phyloP scores from a whole-genome alignment of 2,329 filamentous ascomycete species.

The Daldinia sp. region DNA sequence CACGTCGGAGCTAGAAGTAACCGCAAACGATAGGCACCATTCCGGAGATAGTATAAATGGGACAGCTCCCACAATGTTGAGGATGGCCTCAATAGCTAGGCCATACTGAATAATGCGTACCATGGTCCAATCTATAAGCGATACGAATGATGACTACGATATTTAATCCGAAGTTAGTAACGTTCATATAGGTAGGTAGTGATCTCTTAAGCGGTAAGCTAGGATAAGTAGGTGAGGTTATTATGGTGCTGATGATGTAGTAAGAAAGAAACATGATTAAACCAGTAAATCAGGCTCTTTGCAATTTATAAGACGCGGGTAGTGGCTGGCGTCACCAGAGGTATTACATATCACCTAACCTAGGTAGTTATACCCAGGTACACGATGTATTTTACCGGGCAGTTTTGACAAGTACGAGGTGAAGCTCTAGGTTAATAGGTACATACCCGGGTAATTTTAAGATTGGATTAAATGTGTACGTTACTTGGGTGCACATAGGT shows the following conservation, averaged over 20 bases:
- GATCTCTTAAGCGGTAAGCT: no score
- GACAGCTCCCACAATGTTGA: slow-evolving; percentile 34
- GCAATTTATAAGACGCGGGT: neutral
- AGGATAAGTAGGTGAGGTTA: no score
- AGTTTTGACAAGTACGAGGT: neutral
- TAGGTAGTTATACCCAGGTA: no score
- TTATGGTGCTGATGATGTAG: neutral
- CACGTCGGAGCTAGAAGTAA: slow-evolving; percentile 13
- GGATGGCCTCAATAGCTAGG: slow-evolving; percentile 32
- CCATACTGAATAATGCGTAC: slow-evolving; percentile 31
- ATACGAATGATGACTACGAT: neutral
- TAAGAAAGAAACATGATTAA: neutral
- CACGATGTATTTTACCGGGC: neutral
- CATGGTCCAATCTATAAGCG: slow-evolving; percentile 13
- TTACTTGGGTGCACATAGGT: neutral
- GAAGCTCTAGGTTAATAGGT: neutral
- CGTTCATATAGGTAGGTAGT: no score
- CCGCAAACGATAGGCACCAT: slow-evolving; percentile 35
- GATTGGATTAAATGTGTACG: neutral
- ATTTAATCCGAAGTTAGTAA: no score
- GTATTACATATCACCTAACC: no score
- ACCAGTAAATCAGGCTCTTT: neutral
- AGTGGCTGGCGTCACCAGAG: neutral
- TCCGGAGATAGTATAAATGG: slow-evolving; percentile 33
- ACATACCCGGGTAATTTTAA: neutral